A percentile compares a stretch with the other conserved stretches of the same genome.
Conservation (phyloP, 345 rosid species). For the Eucalyptus leucophloia region DNA sequence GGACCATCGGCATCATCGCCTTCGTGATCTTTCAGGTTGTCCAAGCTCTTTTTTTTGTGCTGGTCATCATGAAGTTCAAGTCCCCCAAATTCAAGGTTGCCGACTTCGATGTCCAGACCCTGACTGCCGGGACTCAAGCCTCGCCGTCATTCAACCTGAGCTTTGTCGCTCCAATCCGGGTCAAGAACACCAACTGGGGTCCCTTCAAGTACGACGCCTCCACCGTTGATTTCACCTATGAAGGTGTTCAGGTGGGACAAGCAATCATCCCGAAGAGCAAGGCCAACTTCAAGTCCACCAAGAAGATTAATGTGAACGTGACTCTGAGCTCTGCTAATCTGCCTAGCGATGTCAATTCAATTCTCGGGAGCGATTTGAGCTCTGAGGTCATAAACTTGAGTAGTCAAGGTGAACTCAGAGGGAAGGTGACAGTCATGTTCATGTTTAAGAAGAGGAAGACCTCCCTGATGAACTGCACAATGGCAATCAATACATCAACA, state of each 20-base stretch:
- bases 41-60: neutral
- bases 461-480: neutral
- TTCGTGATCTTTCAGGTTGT: constrained; percentile 5
- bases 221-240: neutral
- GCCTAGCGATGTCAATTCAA: neutral
- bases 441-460: neutral
- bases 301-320: neutral
- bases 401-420: neutral
- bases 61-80: constrained; percentile 1
- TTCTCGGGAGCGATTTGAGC: neutral
- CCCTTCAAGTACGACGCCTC: neutral
- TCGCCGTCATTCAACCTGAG: neutral
- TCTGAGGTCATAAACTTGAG: neutral
- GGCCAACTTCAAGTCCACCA: neutral
- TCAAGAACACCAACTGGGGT: constrained; percentile 6
- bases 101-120: neutral
- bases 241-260: neutral
- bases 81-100: constrained; percentile 5
- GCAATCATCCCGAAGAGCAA: neutral
- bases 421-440: neutral
- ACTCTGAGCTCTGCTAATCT: neutral
- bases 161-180: neutral
- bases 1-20: neutral
- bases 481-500: neutral
- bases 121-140: neutral